Base-by-base conservation (phyloP, 2,329 filamentous ascomycete genomes). In the Claviceps fusiformis region DNA sequence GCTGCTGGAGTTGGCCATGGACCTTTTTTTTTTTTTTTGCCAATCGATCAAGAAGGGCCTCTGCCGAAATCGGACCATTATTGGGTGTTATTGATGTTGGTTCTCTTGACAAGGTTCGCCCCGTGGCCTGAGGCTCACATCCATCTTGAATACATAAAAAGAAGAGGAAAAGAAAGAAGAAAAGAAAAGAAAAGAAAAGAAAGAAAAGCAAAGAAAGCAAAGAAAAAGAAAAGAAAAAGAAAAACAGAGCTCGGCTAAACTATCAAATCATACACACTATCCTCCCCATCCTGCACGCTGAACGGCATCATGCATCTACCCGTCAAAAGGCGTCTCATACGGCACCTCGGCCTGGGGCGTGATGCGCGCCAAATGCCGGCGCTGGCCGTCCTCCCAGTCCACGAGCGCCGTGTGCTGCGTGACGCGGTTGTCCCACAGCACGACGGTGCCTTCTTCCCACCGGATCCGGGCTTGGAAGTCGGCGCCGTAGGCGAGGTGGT, bases 371-470 rank as follows among this genome's bases (percentile, higher is more conserved):
- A 95, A 70, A 71, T 95, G 89, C 52, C 89, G 78, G 56, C 89
- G 75, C 68, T 88, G 82, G 3, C 88, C 88, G 65, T 81, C 81
- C 61, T 86, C 81, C 89, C 89, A 95, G 67, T 95, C 89, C 3
- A 92, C 74, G 44, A 92, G 72, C 2, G 89, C 89, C 7, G 86
- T 86, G 68, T 95, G 89, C 61, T 82, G 79, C 10, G 86, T 90
- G 0, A 91, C 81, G 37, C 88, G 77, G 72, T 92, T 93, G 67
- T 93, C 89, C 88, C 88, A 95, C 0, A 92, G 82, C 2, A 93
- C 86, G 1, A 95, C 88, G 0, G 87, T 92, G n/a, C 81, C 79
- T 47, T 81, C 76, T 61, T 82, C 82, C 89, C 89, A 95, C 67
- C 85, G 86, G 52, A 95, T 77, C 29, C 85, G 76, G 6, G 80